These are phyloP conservation scores for Ustilago vetiveriae DNA, from an alignment of 1,284 basidiomycete species.

Conservation along the genomic window DNA sequence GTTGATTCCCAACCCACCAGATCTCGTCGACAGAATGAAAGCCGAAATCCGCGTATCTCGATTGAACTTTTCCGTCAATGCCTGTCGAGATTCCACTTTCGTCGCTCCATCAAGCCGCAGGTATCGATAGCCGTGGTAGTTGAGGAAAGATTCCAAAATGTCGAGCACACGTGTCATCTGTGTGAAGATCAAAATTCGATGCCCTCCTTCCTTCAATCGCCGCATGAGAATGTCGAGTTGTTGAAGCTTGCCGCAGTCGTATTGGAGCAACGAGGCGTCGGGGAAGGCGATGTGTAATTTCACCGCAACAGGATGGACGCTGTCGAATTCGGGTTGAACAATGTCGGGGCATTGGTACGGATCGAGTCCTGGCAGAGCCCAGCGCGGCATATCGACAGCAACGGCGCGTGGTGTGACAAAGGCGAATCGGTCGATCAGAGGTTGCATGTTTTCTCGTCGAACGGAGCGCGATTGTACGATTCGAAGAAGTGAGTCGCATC, in stretches of 20 bases:
- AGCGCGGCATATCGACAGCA: conserved; percentile 77
- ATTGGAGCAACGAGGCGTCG: conserved; percentile 87
- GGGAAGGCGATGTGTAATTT: conserved; percentile 94
- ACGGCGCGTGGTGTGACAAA: conserved; percentile 85
- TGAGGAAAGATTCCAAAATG: conserved; percentile 91
- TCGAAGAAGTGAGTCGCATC: conserved; percentile 71
- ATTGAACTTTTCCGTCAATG: conserved; percentile 96
- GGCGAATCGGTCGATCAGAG: conserved; percentile 78
- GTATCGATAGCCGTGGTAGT: conserved; percentile 91
- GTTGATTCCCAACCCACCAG: conserved; percentile 95
- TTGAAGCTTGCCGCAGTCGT: conserved; percentile 96
- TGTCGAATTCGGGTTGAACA: conserved; percentile 65
- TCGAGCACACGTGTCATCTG: conserved; percentile 96
- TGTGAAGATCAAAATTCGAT: conserved; percentile 92
- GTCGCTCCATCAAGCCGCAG: conserved; percentile 91
- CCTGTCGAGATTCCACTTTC: conserved; percentile 93
- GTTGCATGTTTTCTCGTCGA: conserved; percentile 73
- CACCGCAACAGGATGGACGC: conserved; percentile 78
- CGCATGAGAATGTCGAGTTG: conserved; percentile 81
- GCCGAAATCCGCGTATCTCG: conserved; percentile 87
- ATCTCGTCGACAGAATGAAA: conserved; percentile 91
- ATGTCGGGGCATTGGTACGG: conserved; percentile 29
- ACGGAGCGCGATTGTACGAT: conserved; percentile 72
- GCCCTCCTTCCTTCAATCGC: conserved; percentile 83
- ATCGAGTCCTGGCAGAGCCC: conserved; percentile 72